These are phyloP conservation scores for Agaricus bisporus DNA, from an alignment of 768 basidiomycete genomes.

Conservation along the genomic window DNA sequence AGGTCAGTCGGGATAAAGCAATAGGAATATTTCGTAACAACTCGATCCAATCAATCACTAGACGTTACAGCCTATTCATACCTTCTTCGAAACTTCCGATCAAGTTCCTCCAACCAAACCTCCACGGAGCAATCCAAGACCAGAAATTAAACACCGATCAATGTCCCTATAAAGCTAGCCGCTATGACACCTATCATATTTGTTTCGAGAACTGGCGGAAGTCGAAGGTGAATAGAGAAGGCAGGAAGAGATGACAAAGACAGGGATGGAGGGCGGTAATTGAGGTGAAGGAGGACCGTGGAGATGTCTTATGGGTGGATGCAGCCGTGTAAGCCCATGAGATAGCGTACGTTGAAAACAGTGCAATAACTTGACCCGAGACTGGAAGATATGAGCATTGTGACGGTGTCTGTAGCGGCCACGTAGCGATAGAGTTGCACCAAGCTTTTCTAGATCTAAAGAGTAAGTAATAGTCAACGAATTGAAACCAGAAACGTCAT, in stretches of 20 bases:
- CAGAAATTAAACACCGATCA: slow-evolving; percentile 68
- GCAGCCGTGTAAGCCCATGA: slow-evolving; percentile 95
- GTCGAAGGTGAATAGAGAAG: slow-evolving; percentile 30
- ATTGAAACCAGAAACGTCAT: too few species aligned
- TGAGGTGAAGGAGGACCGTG: slow-evolving; percentile 64
- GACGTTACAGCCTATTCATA: slow-evolving; percentile 12
- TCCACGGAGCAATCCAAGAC: slow-evolving; percentile 50
- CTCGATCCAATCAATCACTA: slow-evolving; percentile 39
- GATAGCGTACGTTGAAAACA: too few species aligned
- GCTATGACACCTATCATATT: slow-evolving; percentile 81
- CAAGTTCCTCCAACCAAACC: slow-evolving; percentile 27
- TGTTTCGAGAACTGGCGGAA: slow-evolving; percentile 78
- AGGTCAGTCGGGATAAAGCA: slow-evolving; percentile 6
- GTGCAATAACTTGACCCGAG: too few species aligned
- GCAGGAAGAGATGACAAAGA: not conserved
- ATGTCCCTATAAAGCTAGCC: slow-evolving; percentile 65
- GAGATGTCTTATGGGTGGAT: slow-evolving; percentile 84
- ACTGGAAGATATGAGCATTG: too few species aligned
- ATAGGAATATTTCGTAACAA: not conserved
- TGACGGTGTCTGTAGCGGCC: too few species aligned
- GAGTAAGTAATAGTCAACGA: too few species aligned
- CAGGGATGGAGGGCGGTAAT: slow-evolving; percentile 30
- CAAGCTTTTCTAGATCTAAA: too few species aligned
- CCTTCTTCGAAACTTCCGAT: slow-evolving; percentile 42
- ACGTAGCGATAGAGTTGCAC: too few species aligned